Base-by-base conservation (phyloP, 2,329 filamentous ascomycete species). In the Curvularia eragrostidis region DNA sequence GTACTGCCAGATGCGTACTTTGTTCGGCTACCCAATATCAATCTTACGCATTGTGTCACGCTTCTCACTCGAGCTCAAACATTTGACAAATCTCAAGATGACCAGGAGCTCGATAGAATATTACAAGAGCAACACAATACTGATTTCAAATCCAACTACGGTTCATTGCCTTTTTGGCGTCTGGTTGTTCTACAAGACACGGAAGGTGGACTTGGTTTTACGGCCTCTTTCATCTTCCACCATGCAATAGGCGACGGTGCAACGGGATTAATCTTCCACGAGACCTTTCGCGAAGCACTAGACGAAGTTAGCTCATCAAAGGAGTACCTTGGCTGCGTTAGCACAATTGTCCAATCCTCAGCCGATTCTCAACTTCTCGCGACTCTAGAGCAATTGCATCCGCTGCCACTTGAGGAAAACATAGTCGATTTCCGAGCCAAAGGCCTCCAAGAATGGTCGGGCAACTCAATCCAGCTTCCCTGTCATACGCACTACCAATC, bases 221-320 rank as follows among this genome's bases (percentile, higher is more conserved):
- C 78, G 0, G 78, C 75, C 1, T 72, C 65, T 5, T 82, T 81
- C 61, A 72, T 82, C 10, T 80, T 73, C 56, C 79, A 82, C 50
- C 80, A 82, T 66, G 75, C 75, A 4, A 70, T 82, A 50, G 78
- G 76, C 3, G 80, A 82, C 62, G 80, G 80, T 1, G 68, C 65
- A 5, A 79, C 79, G 1, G 78, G 77, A 0, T 73, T 79, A 42
- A 72, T 76, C 0, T 82, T 82, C 54, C 80, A 82, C 57, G 62
- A 66, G 3, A 67, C 71, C 0, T 80, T 82, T 50, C 65, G 72
- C 1, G 18, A 56, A 8, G 77, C 77, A 6, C 56, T 82, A 12
- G 54, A 68, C 12, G 56, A 51, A 36, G 58, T 56, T 3, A n/a
- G 54, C 19, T 32, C 23, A 1, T 41, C 39, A 1, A 26, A 44